These are phyloP conservation scores for Torulaspora delbrueckii DNA, from an alignment of 805 yeast species.

Conservation along the genomic window DNA sequence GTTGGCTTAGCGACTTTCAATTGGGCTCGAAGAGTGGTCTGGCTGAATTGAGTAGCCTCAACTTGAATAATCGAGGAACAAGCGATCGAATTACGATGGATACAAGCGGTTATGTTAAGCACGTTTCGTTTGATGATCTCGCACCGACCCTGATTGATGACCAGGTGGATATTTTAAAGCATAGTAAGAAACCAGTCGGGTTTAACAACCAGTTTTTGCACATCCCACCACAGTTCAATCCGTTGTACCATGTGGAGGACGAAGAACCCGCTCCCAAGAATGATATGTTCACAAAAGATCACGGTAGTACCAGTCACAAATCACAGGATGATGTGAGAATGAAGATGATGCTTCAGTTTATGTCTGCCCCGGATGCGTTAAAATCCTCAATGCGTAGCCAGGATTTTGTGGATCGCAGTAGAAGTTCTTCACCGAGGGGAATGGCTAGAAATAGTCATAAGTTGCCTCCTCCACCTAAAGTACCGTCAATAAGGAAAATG, in stretches of 20 bases:
- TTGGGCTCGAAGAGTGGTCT: not conserved
- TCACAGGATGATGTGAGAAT: slow-evolving; percentile 7
- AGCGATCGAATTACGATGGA: not conserved
- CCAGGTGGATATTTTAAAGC: slow-evolving; percentile 23
- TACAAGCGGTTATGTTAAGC: slow-evolving; percentile 19
- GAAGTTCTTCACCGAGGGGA: slow-evolving; percentile 8
- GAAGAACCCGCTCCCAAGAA: not conserved
- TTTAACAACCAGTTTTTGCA: slow-evolving; percentile 27
- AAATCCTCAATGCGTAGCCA: slow-evolving; percentile 2
- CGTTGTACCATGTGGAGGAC: slow-evolving; percentile 15
- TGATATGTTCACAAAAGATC: slow-evolving; percentile 4
- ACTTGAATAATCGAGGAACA: not conserved
- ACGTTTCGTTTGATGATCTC: slow-evolving; percentile 34
- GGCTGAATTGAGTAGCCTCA: not conserved
- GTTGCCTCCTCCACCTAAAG: slow-evolving; percentile 29
- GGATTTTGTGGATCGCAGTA: slow-evolving; percentile 6
- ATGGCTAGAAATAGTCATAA: slow-evolving; percentile 1
- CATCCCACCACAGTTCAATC: slow-evolving; percentile 33
- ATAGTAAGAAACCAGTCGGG: slow-evolving; percentile 18
- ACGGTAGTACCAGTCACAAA: not conserved
- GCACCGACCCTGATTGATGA: slow-evolving; percentile 31
- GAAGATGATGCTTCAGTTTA: slow-evolving; percentile 7
- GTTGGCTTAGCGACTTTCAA: not conserved
- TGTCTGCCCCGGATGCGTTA: not conserved
- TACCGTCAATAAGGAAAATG: slow-evolving; percentile 15